Conservation (phyloP, 352 stramenopile species). For the Globisporangium emineosum region DNA sequence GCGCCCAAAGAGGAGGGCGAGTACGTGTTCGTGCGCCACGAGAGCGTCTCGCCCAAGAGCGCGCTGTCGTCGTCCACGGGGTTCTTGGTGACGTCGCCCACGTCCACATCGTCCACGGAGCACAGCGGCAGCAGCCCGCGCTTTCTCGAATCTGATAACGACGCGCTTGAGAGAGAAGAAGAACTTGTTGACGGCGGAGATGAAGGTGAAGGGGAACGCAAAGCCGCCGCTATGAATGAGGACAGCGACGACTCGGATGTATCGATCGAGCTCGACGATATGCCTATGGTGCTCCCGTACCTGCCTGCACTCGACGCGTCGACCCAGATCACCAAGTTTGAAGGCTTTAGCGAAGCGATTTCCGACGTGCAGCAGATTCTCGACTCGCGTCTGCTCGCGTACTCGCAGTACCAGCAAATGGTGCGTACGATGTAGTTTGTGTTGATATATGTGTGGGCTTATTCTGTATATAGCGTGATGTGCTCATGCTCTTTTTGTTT, state of each 20-base stretch:
- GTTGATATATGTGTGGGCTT: not conserved
- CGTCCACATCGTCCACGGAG: conserved; percentile 13
- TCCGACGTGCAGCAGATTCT: conserved; percentile 67
- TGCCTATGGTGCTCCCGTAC: conserved; percentile 56
- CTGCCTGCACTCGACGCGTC: conserved; percentile 75
- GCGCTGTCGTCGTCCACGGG: conserved; percentile 12
- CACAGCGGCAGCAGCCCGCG: not conserved
- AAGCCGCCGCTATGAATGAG: not conserved
- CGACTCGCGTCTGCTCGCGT: conserved; percentile 76
- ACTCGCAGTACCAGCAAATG: conserved; percentile 84
- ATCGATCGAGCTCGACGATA: conserved; percentile 47
- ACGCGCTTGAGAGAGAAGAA: conserved; percentile 15
- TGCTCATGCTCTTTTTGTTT: conserved; percentile 6
- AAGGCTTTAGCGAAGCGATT: conserved; percentile 78
- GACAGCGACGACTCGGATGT: conserved; percentile 29
- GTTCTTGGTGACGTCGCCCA: conserved; percentile 17
- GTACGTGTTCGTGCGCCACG: conserved; percentile 66
- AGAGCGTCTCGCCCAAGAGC: conserved; percentile 13
- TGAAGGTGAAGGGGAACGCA: conserved; percentile 4
- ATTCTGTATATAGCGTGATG: not conserved
- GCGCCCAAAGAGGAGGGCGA: conserved; percentile 48
- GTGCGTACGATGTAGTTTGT: conserved; percentile 22
- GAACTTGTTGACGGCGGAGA: conserved; percentile 26
- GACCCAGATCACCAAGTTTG: conserved; percentile 82
- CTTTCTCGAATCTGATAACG: conserved; percentile 15